phyloP scores from a whole-genome alignment of 2,329 filamentous ascomycete genomes.

The Apiospora hydei region DNA sequence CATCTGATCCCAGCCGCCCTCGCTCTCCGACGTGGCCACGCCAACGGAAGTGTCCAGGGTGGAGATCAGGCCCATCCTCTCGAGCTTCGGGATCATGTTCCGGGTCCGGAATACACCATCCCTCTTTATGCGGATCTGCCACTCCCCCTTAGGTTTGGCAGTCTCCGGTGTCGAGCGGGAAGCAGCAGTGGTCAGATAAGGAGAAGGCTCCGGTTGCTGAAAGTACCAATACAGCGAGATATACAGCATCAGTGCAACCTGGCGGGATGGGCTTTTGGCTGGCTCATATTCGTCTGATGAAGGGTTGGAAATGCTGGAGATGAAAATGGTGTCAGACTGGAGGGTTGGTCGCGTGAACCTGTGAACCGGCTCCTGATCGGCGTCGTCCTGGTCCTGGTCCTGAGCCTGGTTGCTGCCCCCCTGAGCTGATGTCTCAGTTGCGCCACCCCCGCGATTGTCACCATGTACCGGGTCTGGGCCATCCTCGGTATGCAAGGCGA shows the following conservation, averaged over 20 bases:
- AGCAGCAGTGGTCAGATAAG: conserved; percentile 66
- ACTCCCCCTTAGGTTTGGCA: conserved; percentile 83
- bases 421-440: conserved; percentile 37
- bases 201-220: conserved; percentile 78
- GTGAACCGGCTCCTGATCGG: conserved; percentile 47
- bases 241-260: conserved; percentile 98
- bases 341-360: conserved; percentile 80
- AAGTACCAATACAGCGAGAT: conserved; percentile 97
- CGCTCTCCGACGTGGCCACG: conserved; percentile 64
- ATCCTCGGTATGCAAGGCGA: conserved; percentile 78
- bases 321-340: conserved; percentile 82
- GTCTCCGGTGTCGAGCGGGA: conserved; percentile 70
- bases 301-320: conserved; percentile 89
- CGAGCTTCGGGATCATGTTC: conserved; percentile 87
- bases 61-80: conserved; percentile 88
- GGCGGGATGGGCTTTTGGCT: conserved; percentile 79
- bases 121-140: conserved; percentile 82
- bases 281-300: conserved; percentile 82
- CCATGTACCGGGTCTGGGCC: conserved; percentile 37
- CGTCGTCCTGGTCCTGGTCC: background rate
- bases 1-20: conserved; percentile 77
- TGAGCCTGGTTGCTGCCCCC: conserved; percentile 45
- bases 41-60: conserved; percentile 80
- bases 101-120: conserved; percentile 88
- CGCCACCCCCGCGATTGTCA: conserved; percentile 41